A percentile compares a stretch with the other conserved stretches of the same genome.
phyloP scores from a whole-genome alignment of 1,284 basidiomycete species.

The Sporisorium scitamineum region DNA sequence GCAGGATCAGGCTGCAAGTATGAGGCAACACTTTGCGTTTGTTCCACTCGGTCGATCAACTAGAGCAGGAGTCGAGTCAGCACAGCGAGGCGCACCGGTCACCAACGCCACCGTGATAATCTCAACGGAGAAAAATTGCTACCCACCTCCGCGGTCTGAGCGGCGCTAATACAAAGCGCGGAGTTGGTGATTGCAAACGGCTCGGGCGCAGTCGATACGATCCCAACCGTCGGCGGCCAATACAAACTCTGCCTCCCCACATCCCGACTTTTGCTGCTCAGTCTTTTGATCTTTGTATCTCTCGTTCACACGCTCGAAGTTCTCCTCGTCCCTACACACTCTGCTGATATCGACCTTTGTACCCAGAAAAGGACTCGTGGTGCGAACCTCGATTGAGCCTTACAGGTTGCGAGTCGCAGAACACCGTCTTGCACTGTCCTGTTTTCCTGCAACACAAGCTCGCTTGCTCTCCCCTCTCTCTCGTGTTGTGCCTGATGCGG shows the following conservation, averaged over 20 bases:
- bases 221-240: conserved; percentile 17
- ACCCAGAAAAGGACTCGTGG: not conserved
- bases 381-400: not conserved
- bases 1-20: no score
- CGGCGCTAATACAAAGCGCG: conserved; percentile 12
- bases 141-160: conserved; percentile 13
- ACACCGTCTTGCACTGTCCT: not conserved
- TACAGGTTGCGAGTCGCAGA: not conserved
- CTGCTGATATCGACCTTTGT: not conserved
- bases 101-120: not conserved
- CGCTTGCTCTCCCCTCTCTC: conserved; percentile 1
- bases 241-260: not conserved
- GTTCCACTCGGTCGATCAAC: no score
- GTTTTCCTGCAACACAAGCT: not conserved
- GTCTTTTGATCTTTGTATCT: not conserved
- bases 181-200: conserved; percentile 1
- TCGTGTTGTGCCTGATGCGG: conserved; percentile 3
- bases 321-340: no score
- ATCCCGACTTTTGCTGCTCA: not conserved
- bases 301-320: not conserved
- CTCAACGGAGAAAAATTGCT: not conserved
- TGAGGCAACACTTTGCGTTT: no score
- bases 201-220: not conserved
- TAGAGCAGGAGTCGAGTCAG: no score
- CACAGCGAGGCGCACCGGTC: not conserved